phyloP scores from a whole-genome alignment of 306 rosid species.

The Prunus mira region DNA sequence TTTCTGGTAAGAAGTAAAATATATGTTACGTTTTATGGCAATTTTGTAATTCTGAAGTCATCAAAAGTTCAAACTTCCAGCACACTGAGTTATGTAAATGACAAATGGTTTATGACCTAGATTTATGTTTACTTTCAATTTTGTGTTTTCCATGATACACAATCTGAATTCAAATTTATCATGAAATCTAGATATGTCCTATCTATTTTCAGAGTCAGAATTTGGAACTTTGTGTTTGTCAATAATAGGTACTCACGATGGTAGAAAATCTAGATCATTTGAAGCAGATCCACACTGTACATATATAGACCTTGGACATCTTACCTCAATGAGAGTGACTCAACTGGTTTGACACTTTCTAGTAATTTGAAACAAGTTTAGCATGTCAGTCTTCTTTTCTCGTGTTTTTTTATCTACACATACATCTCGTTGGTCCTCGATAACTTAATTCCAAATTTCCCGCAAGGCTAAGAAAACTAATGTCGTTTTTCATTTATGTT shows the following conservation, averaged over 20 bases:
- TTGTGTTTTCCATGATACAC: too few species aligned
- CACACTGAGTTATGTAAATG: too few species aligned
- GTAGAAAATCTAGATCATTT: conserved; percentile 17
- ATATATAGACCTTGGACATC: conserved; percentile 26
- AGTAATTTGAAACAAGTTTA: conserved; percentile 33
- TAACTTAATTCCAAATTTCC: background rate
- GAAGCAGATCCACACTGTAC: conserved; percentile 33
- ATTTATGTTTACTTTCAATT: too few species aligned
- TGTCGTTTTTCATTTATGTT: background rate
- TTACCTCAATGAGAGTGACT: conserved; percentile 21
- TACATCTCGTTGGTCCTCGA: too few species aligned
- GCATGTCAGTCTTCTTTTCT: conserved; percentile 14
- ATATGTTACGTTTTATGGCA: background rate
- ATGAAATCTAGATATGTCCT: too few species aligned
- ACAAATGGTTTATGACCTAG: too few species aligned
- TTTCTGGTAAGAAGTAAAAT: conserved; percentile 26
- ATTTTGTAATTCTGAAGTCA: background rate
- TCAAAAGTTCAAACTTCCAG: background rate
- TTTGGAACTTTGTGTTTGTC: background rate
- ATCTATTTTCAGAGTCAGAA: background rate
- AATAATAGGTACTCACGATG: conserved; percentile 28
- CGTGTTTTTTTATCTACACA: background rate
- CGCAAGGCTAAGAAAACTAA: background rate
- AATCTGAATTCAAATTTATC: too few species aligned
- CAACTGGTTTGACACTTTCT: conserved; percentile 24